Evolutionary conservation across 1,284 basidiomycete species (phyloP), one percentile per base, ranked within the genome.

Genomic region (Fereydounia khargensis): DNA sequence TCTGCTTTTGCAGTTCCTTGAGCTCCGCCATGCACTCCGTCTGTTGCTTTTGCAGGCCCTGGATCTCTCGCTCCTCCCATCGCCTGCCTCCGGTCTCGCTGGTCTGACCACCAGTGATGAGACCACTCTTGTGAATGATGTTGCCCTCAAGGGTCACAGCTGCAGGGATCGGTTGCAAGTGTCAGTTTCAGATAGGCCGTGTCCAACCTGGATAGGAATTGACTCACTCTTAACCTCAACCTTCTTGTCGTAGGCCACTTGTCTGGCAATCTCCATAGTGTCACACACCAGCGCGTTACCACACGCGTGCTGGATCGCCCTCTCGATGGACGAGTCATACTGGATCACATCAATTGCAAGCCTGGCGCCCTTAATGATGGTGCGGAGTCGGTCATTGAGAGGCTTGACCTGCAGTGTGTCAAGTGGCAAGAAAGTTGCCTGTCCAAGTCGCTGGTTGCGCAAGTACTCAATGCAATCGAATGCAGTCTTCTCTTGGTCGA

Each of bases 401-500:
- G 90, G 86, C 76, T 94, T 95, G 37, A 88, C 86, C 70, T 91
- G 88, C 61, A 98, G 92, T 1, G 89, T 92, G 76, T 98, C 94
- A 10, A 99, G 85, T 0, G 95, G 95, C 39, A 98, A 86, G 79
- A 98, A 98, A 0, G 94, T 98, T 6, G 91, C 91, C 77, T 91
- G 89, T 1, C 94, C 94, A 0, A 87, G 85, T 24, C 92, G 87
- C 77, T 96, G 91, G 68, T 88, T 91, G 53, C 91, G 87, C 82
- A 99, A 85, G 76, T 96, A 98, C 86, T 92, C 70, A 68, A 98
- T 96, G 77, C 95, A 98, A 68, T 94, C 90, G 55, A 97, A 95
- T 2, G 91, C 95, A 0, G 89, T 92, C 78, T 89, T 90, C 79
- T 98, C 91, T 65, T 90, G 86, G 68, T 97, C 92, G 1, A 98